Evolutionary conservation across 164 flowering plant species (phyloP), one percentile per base, ranked within the genome.

Genomic region (Macadamia tetraphylla): DNA sequence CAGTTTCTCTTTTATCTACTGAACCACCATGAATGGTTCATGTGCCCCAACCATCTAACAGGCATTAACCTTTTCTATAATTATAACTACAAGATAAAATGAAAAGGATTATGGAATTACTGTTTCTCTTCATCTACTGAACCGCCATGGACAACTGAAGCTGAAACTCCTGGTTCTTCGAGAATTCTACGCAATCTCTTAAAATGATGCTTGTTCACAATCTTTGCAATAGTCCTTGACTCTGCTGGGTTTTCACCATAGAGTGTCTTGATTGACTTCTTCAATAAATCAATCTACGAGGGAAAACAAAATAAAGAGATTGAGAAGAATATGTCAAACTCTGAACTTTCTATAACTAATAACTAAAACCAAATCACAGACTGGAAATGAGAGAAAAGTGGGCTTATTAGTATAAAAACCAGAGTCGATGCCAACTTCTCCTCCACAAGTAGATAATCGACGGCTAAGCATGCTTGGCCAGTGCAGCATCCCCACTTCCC

Each of bases 391-490:
- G 15, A 53, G 18, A 53, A 53, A 14, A 53, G 46, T 48, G 62
- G 63, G 3, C 58, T 30, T 18, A 55, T 67, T 29, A 60, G 52
- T 55, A 64, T 62, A 63, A 49, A 43, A 84, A 93, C 98, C 92
- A 90, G 58, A 70, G 29, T 44, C 17, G 84, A 63, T 40, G 85
- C 87, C 55, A 70, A 78, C 23, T 83, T 82, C 51, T 88, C 82
- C 74, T 88, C 83, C 57, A 89, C 89, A 5, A 93, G 83, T 61
- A 91, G 23, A 78, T 90, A 93, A 73, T 93, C 98, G 0, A 86
- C 62, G 35, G 80, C 88, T 60, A 93, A 70, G 63, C 98, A 93
- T 9, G 87, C 94, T 71, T 93, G 98, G 51, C 98, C 98, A 60
- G 66, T 53, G 75, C 92, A 83, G 0, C 84, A 35, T 0, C 86